These are phyloP conservation scores for Tetracladium marchalianum DNA, from an alignment of 495 filamentous ascomycete genomes.

Conservation along the genomic window DNA sequence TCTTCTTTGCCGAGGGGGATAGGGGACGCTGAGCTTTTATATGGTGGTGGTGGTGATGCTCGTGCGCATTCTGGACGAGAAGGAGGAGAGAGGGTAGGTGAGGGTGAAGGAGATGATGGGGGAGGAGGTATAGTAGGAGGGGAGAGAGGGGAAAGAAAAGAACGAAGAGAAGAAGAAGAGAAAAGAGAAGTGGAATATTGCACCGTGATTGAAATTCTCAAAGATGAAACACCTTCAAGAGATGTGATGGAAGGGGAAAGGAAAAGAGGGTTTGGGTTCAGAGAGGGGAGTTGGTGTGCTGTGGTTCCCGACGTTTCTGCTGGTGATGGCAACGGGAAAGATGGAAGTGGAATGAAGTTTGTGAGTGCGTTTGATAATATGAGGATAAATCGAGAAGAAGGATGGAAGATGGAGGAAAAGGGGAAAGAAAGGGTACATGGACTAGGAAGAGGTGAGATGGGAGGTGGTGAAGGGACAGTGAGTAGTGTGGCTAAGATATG, in stretches of 20 bases:
- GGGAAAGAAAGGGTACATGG: neutral
- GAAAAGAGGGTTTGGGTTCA: slow-evolving; percentile 7
- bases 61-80: too few species aligned
- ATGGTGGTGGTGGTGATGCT: slow-evolving; percentile 2
- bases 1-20: slow-evolving; percentile 4
- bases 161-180: neutral
- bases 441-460: slow-evolving; percentile 1
- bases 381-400: neutral
- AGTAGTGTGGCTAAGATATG: slow-evolving; percentile 3
- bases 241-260: neutral
- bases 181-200: slow-evolving; percentile 2
- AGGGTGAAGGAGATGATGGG: too few species aligned
- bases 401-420: slow-evolving; percentile 3
- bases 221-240: slow-evolving; percentile 13
- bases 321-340: slow-evolving; percentile 1
- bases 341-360: slow-evolving; percentile 5
- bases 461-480: slow-evolving; percentile 2
- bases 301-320: too few species aligned
- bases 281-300: slow-evolving; percentile 12
- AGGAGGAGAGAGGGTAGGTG: too few species aligned
- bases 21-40: slow-evolving; percentile 13
- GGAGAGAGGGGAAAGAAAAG: too few species aligned
- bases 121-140: too few species aligned
- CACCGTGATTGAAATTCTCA: slow-evolving; percentile 15
- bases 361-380: slow-evolving; percentile 3